These are phyloP conservation scores for Lepidopterella palustris DNA, from an alignment of 495 filamentous ascomycete genomes.

Conservation along the genomic window DNA sequence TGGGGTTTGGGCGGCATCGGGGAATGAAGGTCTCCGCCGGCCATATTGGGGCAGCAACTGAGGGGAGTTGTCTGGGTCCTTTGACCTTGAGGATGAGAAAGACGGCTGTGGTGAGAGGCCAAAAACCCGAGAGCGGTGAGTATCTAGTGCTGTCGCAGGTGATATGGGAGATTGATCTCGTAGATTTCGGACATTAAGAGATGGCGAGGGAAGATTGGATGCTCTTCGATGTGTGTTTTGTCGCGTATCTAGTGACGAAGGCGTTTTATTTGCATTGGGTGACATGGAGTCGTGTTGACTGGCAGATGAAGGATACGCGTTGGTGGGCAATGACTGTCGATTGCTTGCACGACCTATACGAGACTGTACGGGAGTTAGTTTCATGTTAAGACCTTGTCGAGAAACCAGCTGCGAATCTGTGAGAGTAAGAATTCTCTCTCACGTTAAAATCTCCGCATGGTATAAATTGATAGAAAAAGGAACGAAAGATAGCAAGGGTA, in stretches of 20 bases:
- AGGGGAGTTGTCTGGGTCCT: slow-evolving; percentile 36
- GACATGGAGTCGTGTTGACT: slow-evolving; percentile 5
- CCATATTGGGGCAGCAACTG: slow-evolving; percentile 39
- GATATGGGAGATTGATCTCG: slow-evolving; percentile 25
- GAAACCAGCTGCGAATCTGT: slow-evolving; percentile 13
- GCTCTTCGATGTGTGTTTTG: slow-evolving; percentile 4
- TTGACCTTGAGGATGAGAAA: slow-evolving; percentile 8
- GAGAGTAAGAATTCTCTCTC: not conserved
- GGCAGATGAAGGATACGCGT: slow-evolving; percentile 14
- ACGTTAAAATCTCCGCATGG: not conserved
- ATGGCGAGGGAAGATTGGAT: slow-evolving; percentile 16
- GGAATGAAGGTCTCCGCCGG: slow-evolving; percentile 44
- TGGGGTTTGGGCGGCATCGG: slow-evolving; percentile 19
- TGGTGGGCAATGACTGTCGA: slow-evolving; percentile 28
- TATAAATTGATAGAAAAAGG: too few relatives aligned
- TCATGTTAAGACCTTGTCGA: not conserved
- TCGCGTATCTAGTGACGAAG: slow-evolving; percentile 19
- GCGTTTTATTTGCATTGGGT: slow-evolving; percentile 13
- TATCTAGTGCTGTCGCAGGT: slow-evolving; percentile 15
- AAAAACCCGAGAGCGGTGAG: slow-evolving; percentile 12
- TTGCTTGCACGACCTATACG: slow-evolving; percentile 25
- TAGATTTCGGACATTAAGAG: slow-evolving; percentile 1
- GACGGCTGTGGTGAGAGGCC: slow-evolving; percentile 20
- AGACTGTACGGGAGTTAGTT: slow-evolving; percentile 21
- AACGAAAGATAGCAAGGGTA: too few relatives aligned